A percentile compares a stretch with the other conserved stretches of the same genome.
phyloP scores from a whole-genome alignment of 768 basidiomycete genomes.

The Rhodocollybia butyracea region DNA sequence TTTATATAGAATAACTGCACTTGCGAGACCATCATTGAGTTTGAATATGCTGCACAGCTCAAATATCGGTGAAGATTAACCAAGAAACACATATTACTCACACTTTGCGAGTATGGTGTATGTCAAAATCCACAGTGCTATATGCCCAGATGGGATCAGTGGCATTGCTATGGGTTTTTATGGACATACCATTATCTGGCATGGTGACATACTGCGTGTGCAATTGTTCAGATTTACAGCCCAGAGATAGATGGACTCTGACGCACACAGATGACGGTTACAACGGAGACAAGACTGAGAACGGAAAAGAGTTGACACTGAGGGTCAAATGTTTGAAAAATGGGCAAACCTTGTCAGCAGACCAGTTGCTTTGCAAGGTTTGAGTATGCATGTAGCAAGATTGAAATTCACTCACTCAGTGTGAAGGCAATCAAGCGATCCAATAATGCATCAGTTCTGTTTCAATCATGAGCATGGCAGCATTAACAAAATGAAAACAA shows the following conservation, averaged over 20 bases:
- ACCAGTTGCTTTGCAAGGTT: not conserved
- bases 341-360: not conserved
- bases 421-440: not conserved
- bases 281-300: not conserved
- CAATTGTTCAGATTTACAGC: not conserved
- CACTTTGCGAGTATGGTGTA: not conserved
- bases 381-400: not conserved
- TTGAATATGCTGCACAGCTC: not conserved
- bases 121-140: not conserved
- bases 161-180: not conserved
- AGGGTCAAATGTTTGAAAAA: too few species aligned
- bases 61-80: not conserved
- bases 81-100: not conserved
- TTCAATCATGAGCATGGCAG: not conserved
- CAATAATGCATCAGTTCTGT: not conserved
- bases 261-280: not conserved
- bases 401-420: not conserved
- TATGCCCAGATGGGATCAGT: too few species aligned
- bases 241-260: not conserved
- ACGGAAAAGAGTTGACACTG: too few species aligned
- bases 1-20: not conserved
- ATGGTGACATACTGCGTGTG: not conserved
- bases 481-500: not conserved
- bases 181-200: not conserved
- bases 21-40: conserved; percentile 1